phyloP scores from a whole-genome alignment of 306 rosid genomes.

The Ormosia semicastrata region DNA sequence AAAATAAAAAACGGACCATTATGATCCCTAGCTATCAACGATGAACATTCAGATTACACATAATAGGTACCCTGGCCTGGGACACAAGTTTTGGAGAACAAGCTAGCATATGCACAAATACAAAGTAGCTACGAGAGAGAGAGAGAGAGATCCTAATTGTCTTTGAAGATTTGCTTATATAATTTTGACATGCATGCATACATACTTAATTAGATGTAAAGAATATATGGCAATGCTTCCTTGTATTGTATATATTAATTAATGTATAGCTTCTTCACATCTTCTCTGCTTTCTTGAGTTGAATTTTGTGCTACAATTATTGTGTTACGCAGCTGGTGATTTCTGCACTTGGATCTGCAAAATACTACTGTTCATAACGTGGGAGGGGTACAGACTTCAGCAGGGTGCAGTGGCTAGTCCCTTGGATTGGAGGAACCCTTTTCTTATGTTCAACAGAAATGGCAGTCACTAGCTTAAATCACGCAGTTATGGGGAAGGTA shows the following conservation, averaged over 20 bases:
- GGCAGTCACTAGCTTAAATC: slow-evolving; percentile 36
- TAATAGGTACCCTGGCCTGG: no score
- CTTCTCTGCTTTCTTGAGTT: slow-evolving; percentile 2
- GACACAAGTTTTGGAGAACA: no score
- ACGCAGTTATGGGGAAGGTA: slow-evolving; percentile 53
- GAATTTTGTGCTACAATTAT: slow-evolving; percentile 31
- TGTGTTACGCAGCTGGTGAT: not conserved
- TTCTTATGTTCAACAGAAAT: slow-evolving; percentile 24
- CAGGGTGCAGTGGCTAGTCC: slow-evolving; percentile 22
- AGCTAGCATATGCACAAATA: no score
- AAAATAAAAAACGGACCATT: no score
- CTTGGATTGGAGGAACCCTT: slow-evolving; percentile 25
- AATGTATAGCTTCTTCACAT: not conserved
- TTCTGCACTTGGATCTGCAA: slow-evolving; percentile 12
- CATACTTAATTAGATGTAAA: not conserved
- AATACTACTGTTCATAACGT: slow-evolving; percentile 30
- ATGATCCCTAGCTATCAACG: no score
- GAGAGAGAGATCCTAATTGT: no score
- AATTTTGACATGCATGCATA: not conserved
- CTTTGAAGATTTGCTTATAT: no score
- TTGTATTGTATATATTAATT: not conserved
- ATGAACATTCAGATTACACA: no score
- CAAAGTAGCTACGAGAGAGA: no score
- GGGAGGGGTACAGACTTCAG: slow-evolving; percentile 12
- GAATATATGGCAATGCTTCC: not conserved